Percentiles rank a stretch among this genome's conserved stretches.
Conservation (phyloP, 2,329 filamentous ascomycete species). For the Botrytis cinerea region DNA sequence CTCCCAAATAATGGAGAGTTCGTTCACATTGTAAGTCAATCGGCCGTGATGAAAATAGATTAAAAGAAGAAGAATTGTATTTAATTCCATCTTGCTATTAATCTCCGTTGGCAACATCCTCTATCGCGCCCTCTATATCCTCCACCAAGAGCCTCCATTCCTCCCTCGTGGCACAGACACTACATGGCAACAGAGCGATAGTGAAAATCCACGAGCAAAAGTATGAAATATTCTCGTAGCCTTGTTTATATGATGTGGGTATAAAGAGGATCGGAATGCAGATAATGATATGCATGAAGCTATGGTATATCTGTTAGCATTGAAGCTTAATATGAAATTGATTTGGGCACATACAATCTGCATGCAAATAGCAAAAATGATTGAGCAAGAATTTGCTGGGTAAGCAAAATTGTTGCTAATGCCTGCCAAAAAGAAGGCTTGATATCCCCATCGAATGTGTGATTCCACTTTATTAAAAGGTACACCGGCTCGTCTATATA, state of each 20-base stretch:
- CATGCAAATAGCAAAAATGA: neutral
- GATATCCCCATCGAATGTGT: neutral
- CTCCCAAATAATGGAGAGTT: neutral
- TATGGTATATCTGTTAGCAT: neutral
- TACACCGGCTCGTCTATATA: neutral
- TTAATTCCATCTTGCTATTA: neutral
- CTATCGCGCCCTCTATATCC: neutral
- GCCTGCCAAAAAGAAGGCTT: neutral
- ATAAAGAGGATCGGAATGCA: neutral
- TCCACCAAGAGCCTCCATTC: neutral
- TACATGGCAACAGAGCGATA: neutral
- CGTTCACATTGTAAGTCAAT: neutral
- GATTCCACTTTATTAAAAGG: neutral
- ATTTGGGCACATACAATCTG: neutral
- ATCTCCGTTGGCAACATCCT: neutral
- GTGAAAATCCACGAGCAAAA: neutral
- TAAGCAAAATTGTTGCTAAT: neutral
- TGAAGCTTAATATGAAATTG: neutral
- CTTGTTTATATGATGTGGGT: neutral
- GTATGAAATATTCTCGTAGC: neutral
- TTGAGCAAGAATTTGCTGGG: neutral
- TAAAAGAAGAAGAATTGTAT: neutral
- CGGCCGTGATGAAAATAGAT: neutral
- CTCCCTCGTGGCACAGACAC: fast-evolving
- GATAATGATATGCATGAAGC: neutral